Conservation (phyloP, 2,329 filamentous ascomycete genomes). For the Ophidiomyces ophidiicola region DNA sequence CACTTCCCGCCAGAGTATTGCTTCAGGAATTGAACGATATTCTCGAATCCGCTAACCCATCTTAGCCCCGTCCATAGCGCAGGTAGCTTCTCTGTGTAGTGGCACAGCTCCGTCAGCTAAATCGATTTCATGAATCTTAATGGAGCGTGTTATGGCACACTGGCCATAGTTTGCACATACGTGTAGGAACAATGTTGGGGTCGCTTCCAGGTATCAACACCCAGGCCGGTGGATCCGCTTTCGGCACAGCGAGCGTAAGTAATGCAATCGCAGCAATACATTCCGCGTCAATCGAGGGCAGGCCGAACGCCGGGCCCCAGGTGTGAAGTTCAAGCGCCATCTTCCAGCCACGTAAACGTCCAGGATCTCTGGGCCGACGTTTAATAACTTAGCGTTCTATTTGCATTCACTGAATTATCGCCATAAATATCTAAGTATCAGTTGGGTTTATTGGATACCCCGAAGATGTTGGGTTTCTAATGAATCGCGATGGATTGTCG, state of each 20-base stretch:
- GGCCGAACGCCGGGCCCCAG: slow-evolving; percentile 77
- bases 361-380: no score
- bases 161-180: slow-evolving; percentile 37
- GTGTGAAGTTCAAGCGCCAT: slow-evolving; percentile 67
- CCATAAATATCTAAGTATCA: no score
- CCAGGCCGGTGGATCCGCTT: slow-evolving; percentile 44
- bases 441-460: no score
- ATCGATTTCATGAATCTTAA: slow-evolving; percentile 9
- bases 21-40: slow-evolving; percentile 42
- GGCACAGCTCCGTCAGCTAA: slow-evolving; percentile 2
- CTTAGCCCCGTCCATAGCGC: slow-evolving; percentile 43
- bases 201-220: slow-evolving; percentile 61
- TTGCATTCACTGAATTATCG: no score
- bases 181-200: slow-evolving; percentile 55
- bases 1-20: slow-evolving; percentile 37
- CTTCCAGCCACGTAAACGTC: no score
- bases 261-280: slow-evolving; percentile 76
- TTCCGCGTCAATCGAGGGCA: slow-evolving; percentile 83
- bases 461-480: no score
- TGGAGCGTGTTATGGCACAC: background rate
- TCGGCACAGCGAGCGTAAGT: slow-evolving; percentile 47
- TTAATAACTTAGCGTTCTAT: no score
- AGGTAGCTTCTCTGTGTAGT: slow-evolving; percentile 42
- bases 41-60: slow-evolving; percentile 43
- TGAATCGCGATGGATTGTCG: no score